These are phyloP conservation scores for Geoglossum cookeanum DNA, from an alignment of 2,329 filamentous ascomycete genomes.

Conservation along the genomic window DNA sequence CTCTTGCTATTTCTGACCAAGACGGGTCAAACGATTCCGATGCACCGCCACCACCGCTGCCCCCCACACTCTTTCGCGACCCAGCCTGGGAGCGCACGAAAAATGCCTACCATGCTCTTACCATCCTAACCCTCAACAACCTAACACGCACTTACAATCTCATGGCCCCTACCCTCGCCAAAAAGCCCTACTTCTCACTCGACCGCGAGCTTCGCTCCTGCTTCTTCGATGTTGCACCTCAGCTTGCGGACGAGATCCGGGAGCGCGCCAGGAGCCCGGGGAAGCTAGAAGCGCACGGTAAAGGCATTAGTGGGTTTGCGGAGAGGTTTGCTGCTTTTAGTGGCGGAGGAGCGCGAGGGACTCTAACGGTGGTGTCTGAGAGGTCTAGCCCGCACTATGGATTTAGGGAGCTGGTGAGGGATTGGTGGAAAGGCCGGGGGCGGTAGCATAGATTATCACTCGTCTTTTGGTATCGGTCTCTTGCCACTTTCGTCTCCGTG, in stretches of 20 bases:
- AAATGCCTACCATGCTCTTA: slow-evolving; percentile 52
- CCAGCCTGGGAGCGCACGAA: slow-evolving; percentile 56
- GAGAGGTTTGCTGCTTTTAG: slow-evolving; percentile 33
- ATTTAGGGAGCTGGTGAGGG: slow-evolving; percentile 74
- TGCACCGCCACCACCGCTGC: slow-evolving; percentile 21
- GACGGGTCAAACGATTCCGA: slow-evolving; percentile 7
- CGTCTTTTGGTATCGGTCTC: not conserved
- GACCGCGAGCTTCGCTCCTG: slow-evolving; percentile 65
- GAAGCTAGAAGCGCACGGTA: slow-evolving; percentile 22
- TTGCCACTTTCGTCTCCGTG: too few relatives aligned
- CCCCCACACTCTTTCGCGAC: slow-evolving; percentile 52
- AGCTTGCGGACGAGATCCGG: slow-evolving; percentile 51
- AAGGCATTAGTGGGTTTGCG: slow-evolving; percentile 34
- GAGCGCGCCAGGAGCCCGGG: slow-evolving; percentile 38
- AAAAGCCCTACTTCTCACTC: slow-evolving; percentile 78
- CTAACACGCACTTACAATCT: slow-evolving; percentile 82
- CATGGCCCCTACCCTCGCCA: slow-evolving; percentile 79
- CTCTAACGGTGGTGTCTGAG: slow-evolving; percentile 51
- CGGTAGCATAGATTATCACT: not conserved
- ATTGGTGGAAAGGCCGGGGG: slow-evolving; percentile 33
- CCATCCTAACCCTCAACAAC: slow-evolving; percentile 59
- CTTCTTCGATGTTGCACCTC: slow-evolving; percentile 70
- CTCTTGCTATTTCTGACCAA: slow-evolving; percentile 3
- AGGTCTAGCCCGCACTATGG: slow-evolving; percentile 62
- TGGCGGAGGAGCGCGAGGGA: slow-evolving; percentile 21